Conservation (phyloP, 306 rosid genomes). For the Luffa acutangula region DNA sequence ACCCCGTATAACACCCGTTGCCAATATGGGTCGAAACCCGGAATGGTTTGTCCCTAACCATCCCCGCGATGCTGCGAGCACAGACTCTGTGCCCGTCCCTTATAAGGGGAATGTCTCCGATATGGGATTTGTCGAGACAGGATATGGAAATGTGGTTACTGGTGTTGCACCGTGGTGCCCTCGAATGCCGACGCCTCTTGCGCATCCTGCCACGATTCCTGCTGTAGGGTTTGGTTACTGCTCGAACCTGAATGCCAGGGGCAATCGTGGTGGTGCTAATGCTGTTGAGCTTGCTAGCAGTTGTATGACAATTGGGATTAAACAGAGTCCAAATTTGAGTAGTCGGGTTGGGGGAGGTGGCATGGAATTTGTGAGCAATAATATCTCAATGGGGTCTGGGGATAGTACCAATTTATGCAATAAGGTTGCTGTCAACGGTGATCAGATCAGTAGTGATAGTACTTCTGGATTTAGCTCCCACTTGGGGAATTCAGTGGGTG, state of each 20-base stretch:
- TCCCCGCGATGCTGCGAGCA: constrained; percentile 24
- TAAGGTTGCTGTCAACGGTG: constrained; percentile 32
- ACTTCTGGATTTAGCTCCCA: constrained; percentile 22
- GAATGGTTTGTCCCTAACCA: constrained; percentile 29
- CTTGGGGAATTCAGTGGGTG: constrained; percentile 21
- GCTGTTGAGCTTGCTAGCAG: constrained; percentile 34
- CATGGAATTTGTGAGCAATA: constrained; percentile 34
- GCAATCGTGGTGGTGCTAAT: constrained; percentile 27
- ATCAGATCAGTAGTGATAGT: constrained; percentile 23
- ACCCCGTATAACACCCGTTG: constrained; percentile 34
- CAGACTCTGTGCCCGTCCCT: constrained; percentile 30
- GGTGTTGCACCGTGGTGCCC: constrained; percentile 46
- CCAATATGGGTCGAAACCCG: constrained; percentile 17
- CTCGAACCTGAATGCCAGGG: constrained; percentile 26
- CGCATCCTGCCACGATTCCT: constrained; percentile 35
- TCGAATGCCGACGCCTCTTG: constrained; percentile 28
- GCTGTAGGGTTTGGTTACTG: constrained; percentile 27
- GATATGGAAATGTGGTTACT: constrained; percentile 47
- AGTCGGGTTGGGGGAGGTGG: constrained; percentile 24
- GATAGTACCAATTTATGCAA: constrained; percentile 20
- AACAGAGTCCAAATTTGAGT: constrained; percentile 30
- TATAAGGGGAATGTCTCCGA: constrained; percentile 32
- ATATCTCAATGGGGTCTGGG: constrained; percentile 21
- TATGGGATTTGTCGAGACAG: constrained; percentile 39
- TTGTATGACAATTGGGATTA: constrained; percentile 16